Percentiles rank a stretch among this genome's conserved stretches.
phyloP scores from a whole-genome alignment of 441 rosid species.

The Erodium moschatum region DNA sequence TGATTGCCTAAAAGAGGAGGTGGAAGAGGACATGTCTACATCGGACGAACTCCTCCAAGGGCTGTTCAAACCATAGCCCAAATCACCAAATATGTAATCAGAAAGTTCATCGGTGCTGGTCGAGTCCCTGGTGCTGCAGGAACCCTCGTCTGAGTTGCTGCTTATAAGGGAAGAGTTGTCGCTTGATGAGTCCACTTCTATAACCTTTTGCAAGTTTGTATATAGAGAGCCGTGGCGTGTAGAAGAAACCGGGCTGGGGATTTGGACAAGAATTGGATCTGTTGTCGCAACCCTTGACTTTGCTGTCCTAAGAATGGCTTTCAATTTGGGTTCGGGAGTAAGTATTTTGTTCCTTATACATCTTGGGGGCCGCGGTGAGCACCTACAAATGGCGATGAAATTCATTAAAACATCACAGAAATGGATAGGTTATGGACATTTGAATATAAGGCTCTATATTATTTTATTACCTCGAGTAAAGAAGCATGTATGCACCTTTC shows the following conservation, averaged over 20 bases:
- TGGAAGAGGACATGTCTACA: constrained; percentile 41
- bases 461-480: constrained; percentile 68
- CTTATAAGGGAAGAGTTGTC: constrained; percentile 75
- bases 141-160: constrained; percentile 81
- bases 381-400: constrained; percentile 39
- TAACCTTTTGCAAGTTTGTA: constrained; percentile 50
- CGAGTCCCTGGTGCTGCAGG: constrained; percentile 68
- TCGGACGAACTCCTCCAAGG: constrained; percentile 24
- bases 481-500: constrained; percentile 78
- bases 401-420: not conserved
- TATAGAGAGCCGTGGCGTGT: constrained; percentile 47
- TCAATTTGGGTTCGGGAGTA: not conserved
- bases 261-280: constrained; percentile 22
- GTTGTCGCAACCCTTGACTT: constrained; percentile 29
- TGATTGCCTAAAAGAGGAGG: constrained; percentile 39
- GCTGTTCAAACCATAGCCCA: constrained; percentile 28
- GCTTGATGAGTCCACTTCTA: constrained; percentile 76
- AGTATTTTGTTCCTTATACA: constrained; percentile 37
- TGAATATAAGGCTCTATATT: constrained; percentile 4
- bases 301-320: not conserved
- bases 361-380: constrained; percentile 82
- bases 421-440: not conserved
- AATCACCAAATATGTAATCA: constrained; percentile 41
- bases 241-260: constrained; percentile 23
- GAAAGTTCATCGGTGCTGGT: constrained; percentile 62